phyloP scores from a whole-genome alignment of 169 alveolate genomes.

The Plasmodium yoelii region DNA sequence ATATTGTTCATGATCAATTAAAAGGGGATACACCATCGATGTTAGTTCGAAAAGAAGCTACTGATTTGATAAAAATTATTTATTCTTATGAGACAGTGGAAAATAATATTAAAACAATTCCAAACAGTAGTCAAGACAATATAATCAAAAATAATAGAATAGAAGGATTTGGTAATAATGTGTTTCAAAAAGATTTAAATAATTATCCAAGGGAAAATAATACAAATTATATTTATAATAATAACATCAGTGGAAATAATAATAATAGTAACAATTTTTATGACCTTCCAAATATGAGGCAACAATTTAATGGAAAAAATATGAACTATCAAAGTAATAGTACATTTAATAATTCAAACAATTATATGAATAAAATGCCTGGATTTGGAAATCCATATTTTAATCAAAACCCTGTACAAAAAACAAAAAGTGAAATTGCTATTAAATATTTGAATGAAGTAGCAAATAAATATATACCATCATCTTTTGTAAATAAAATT shows the following conservation, averaged over 20 bases:
- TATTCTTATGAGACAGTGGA: constrained; percentile 53
- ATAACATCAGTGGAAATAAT: too few relatives aligned
- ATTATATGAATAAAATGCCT: constrained; percentile 66
- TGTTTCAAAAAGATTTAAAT: constrained; percentile 3
- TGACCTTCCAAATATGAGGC: too few relatives aligned
- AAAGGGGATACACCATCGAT: constrained; percentile 71
- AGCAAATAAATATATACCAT: constrained; percentile 64
- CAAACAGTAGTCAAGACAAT: constrained; percentile 28
- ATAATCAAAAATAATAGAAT: constrained; percentile 54
- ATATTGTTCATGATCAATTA: constrained; percentile 60
- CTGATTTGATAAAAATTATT: constrained; percentile 48
- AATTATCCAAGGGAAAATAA: background rate
- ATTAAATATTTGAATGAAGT: constrained; percentile 61
- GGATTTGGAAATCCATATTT: constrained; percentile 72
- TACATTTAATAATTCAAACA: constrained; percentile 11
- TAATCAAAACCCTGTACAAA: constrained; percentile 55
- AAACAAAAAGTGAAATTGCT: constrained; percentile 73
- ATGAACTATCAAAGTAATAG: background rate
- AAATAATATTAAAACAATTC: constrained; percentile 7
- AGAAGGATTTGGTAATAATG: constrained; percentile 66
- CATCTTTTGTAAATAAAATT: constrained; percentile 64
- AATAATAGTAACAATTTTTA: background rate
- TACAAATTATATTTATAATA: too few relatives aligned
- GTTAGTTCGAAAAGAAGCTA: constrained; percentile 68
- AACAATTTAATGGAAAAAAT: background rate